Percentiles rank a stretch among this genome's conserved stretches.
phyloP scores from a whole-genome alignment of 2,329 filamentous ascomycete genomes.

The Fusarium penzigii region DNA sequence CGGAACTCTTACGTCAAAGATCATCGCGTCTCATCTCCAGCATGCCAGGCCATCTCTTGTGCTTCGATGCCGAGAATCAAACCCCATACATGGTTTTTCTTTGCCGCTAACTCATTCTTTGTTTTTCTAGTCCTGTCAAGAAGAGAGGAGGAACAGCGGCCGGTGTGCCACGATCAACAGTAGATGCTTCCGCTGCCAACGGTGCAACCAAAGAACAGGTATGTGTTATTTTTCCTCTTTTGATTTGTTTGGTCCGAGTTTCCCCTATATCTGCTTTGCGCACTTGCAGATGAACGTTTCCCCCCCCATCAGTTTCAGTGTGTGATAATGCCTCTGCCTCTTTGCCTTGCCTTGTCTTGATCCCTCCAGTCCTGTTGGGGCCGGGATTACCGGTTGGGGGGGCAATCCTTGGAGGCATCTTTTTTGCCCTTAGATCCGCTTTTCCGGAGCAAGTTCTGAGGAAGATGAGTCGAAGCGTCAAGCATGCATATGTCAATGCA shows the following conservation, averaged over 20 bases:
- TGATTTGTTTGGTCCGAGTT: background rate
- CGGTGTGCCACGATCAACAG: slow-evolving; percentile 65
- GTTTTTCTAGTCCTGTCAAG: slow-evolving; percentile 63
- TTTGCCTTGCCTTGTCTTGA: no score
- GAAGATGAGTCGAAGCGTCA: slow-evolving; percentile 18
- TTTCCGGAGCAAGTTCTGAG: slow-evolving; percentile 25
- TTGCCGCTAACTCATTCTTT: slow-evolving; percentile 3
- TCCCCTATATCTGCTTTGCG: background rate
- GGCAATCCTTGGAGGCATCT: no score
- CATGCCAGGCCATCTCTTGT: no score
- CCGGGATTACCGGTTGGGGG: no score
- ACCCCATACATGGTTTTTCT: no score
- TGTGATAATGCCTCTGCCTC: slow-evolving; percentile 10
- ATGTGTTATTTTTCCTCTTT: slow-evolving; percentile 19
- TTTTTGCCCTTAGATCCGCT: slow-evolving; percentile 23
- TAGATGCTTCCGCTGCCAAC: slow-evolving; percentile 63
- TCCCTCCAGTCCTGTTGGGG: no score
- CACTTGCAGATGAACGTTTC: background rate
- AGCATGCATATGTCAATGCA: slow-evolving; percentile 12
- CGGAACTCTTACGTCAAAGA: background rate
- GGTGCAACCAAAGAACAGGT: slow-evolving; percentile 57
- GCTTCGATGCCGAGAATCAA: no score
- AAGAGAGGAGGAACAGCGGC: slow-evolving; percentile 70
- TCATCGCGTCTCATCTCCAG: background rate
- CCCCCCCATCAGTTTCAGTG: slow-evolving; percentile 4